Base-by-base conservation (phyloP, 345 rosid genomes). In the Passiflora organensis region DNA sequence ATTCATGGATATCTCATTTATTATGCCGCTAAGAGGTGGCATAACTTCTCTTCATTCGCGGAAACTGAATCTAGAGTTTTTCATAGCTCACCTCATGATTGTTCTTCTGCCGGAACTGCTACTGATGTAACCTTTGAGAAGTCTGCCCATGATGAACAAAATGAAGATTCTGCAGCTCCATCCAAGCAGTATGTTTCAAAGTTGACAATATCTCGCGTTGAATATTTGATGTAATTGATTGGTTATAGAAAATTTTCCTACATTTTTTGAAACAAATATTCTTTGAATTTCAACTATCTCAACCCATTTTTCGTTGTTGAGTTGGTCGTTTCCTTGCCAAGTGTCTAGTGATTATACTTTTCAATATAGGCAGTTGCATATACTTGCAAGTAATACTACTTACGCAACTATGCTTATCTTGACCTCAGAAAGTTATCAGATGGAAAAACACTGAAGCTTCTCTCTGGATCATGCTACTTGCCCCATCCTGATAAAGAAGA, bases 401-500 rank as follows among this genome's bases (percentile, higher is more conserved):
- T 28, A 28, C 8, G n/a, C n/a, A 28, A 8, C 34, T 28, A 8
- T 28, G 34, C 43, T 62, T 58, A 45, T 39, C 32, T 32, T 66
- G 42, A 34, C 23, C 44, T 42, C 76, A 86, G 95, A 70, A 79
- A 69, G 60, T 64, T 48, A 60, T 55, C 76, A 55, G 53, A 70
- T 39, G 68, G 75, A 12, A 84, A 80, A 69, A 71, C 72, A 8
- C 55, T 86, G 74, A 87, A 80, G 80, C 78, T 93, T 54, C 68
- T 84, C 48, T 93, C 99, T 6, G 99, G 89, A 43, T 89, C 96
- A 0, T 93, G 89, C 75, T 93, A 72, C 68, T 71, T 93, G 43
- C 99, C 99, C 1, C 97, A 93, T 86, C 99, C 99, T 62, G 99
- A 89, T 62, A 93, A 93, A 78, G 99, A 89, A 68, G 89, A 80